A percentile compares a stretch with the other conserved stretches of the same genome.
Evolutionary conservation across 371 early-diverging fungal species (phyloP).

Genomic region (Rhizopus delemar): DNA sequence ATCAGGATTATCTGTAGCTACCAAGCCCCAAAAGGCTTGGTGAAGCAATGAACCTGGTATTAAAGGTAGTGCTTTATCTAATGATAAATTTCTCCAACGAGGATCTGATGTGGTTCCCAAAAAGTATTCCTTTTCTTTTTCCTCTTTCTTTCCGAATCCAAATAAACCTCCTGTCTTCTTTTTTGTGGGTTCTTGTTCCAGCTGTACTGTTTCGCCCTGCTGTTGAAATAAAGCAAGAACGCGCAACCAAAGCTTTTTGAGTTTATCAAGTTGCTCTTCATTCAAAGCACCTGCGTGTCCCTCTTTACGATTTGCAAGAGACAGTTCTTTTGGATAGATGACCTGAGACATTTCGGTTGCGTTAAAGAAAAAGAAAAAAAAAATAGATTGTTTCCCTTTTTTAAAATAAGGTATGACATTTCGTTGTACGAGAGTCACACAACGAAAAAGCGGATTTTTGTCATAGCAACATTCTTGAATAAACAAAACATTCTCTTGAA

Average conservation of each 20-base stretch:
- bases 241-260: conserved; percentile 41
- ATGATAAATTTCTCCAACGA: conserved; percentile 33
- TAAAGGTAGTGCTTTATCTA: conserved; percentile 43
- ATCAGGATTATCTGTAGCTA: conserved; percentile 70
- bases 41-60: conserved; percentile 42
- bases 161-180: conserved; percentile 26
- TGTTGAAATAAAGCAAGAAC: conserved; percentile 52
- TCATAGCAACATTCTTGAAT: too few relatives aligned
- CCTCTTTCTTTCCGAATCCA: conserved; percentile 38
- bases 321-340: not conserved
- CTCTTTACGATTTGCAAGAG: conserved; percentile 16
- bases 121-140: conserved; percentile 30
- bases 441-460: too few relatives aligned
- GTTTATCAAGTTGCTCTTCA: conserved; percentile 6
- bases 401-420: not conserved
- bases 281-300: conserved; percentile 38
- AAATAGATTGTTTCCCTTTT: not conserved
- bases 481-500: too few relatives aligned
- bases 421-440: not conserved
- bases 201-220: conserved; percentile 28
- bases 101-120: conserved; percentile 55
- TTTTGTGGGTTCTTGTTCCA: conserved; percentile 18
- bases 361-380: not conserved
- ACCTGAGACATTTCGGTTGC: not conserved
- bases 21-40: conserved; percentile 55